Conservation (phyloP, 768 basidiomycete species). For the Suillus alpinus region DNA sequence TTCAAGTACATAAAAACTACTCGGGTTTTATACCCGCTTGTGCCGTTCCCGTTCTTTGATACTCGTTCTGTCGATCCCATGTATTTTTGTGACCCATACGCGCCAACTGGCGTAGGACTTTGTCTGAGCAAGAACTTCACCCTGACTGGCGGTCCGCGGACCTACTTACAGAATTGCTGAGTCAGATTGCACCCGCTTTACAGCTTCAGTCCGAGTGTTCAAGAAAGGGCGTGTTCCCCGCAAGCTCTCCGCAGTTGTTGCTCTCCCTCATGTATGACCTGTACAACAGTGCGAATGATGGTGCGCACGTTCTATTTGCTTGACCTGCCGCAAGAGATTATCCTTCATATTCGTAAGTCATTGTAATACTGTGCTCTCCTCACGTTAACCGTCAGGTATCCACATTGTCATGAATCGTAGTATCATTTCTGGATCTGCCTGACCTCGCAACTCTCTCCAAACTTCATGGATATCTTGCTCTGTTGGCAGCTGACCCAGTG, state of each 20-base stretch:
- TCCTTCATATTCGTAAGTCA: slow-evolving; percentile 57
- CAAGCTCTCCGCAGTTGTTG: neutral
- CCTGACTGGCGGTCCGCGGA: neutral
- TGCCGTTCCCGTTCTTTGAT: neutral
- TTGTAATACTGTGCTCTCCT: neutral
- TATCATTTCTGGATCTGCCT: slow-evolving; percentile 71
- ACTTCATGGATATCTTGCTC: slow-evolving; percentile 44
- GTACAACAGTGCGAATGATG: slow-evolving; percentile 1
- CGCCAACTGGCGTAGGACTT: neutral
- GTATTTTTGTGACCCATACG: neutral
- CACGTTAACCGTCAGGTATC: neutral
- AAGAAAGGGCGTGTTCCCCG: neutral
- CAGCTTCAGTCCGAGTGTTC: neutral
- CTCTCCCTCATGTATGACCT: neutral
- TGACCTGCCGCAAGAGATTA: slow-evolving; percentile 53
- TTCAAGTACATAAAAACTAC: neutral
- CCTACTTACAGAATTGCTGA: neutral
- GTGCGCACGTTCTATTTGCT: slow-evolving; percentile 12
- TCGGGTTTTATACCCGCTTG: neutral
- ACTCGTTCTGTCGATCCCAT: slow-evolving; percentile 1
- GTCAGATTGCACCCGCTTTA: neutral
- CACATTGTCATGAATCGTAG: slow-evolving; percentile 29
- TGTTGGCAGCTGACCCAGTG: slow-evolving; percentile 58
- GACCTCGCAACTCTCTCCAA: slow-evolving; percentile 57
- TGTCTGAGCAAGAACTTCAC: neutral